Conservation (phyloP, 768 basidiomycete genomes). For the Dendrothele bispora region DNA sequence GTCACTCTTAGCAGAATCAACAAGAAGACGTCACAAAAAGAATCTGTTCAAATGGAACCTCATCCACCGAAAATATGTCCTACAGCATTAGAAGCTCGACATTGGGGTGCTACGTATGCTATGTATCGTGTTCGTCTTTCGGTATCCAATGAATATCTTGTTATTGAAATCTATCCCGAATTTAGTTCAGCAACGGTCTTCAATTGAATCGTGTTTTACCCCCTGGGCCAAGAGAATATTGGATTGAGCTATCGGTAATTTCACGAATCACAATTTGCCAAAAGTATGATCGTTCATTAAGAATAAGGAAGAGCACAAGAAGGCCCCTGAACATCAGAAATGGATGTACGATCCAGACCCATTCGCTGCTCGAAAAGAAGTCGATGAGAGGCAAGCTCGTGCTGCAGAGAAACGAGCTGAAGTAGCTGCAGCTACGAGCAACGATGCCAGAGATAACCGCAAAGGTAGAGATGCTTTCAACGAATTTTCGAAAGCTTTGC, state of each 20-base stretch:
- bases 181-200: slow-evolving; percentile 72
- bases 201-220: slow-evolving; percentile 78
- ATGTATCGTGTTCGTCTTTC: slow-evolving; percentile 75
- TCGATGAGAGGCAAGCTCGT: slow-evolving; percentile 65
- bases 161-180: slow-evolving; percentile 18
- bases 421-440: slow-evolving; percentile 1
- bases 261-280: background rate
- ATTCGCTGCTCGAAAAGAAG: slow-evolving; percentile 69
- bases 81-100: slow-evolving; percentile 80
- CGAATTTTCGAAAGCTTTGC: slow-evolving; percentile 53
- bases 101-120: slow-evolving; percentile 89
- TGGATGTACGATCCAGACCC: slow-evolving; percentile 93
- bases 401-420: slow-evolving; percentile 44
- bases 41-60: slow-evolving; percentile 71
- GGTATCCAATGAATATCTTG: slow-evolving; percentile 10
- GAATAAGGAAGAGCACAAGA: slow-evolving; percentile 56
- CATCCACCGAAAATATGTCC: slow-evolving; percentile 67
- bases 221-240: slow-evolving; percentile 84
- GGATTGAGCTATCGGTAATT: slow-evolving; percentile 61
- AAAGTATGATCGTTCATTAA: background rate
- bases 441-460: slow-evolving; percentile 7
- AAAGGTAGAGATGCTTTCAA: slow-evolving; percentile 18
- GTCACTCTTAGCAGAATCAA: slow-evolving; percentile 68
- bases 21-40: slow-evolving; percentile 68
- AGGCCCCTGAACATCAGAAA: slow-evolving; percentile 61